These are phyloP conservation scores for Paecilomyces sp. DNA, from an alignment of 2,329 filamentous ascomycete species.

Conservation along the genomic window DNA sequence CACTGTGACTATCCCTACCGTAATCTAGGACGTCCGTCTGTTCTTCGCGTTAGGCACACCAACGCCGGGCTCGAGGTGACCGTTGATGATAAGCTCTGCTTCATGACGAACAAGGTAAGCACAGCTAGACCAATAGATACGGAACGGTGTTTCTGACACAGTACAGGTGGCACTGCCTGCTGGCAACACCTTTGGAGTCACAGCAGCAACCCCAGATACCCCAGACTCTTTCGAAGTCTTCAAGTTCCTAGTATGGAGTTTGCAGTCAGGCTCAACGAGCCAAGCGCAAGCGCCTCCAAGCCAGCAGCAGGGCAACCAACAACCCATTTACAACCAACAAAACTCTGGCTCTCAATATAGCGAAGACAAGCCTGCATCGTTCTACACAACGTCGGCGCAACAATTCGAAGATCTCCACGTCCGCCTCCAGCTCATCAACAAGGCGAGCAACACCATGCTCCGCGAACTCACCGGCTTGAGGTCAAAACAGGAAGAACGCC, in stretches of 20 bases:
- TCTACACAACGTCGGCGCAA: constrained; percentile 34
- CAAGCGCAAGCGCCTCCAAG: constrained; percentile 27
- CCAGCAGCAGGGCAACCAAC: constrained; percentile 27
- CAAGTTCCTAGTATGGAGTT: constrained; percentile 68
- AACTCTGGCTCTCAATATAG: constrained; percentile 27
- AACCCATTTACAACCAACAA: constrained; percentile 21
- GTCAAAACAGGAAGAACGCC: constrained; percentile 45
- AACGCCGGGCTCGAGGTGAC: constrained; percentile 64
- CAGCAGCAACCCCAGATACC: constrained; percentile 79
- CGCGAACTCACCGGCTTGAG: constrained; percentile 47
- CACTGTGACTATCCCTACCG: constrained; percentile 88
- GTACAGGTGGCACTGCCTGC: constrained; percentile 62
- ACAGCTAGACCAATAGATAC: not conserved
- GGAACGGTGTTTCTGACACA: constrained; percentile 7
- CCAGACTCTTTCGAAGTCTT: constrained; percentile 93
- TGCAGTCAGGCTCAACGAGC: constrained; percentile 26
- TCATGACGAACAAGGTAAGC: constrained; percentile 62
- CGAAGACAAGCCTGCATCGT: constrained; percentile 37
- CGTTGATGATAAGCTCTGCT: constrained; percentile 74
- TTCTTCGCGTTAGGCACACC: constrained; percentile 67
- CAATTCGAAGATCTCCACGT: constrained; percentile 84
- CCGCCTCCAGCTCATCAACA: constrained; percentile 60
- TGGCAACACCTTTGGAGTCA: constrained; percentile 80
- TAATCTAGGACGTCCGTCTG: constrained; percentile 78
- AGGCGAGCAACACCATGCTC: constrained; percentile 50